Evolutionary conservation across 768 basidiomycete species (phyloP).

Genomic region (Gyrodon lividus): DNA sequence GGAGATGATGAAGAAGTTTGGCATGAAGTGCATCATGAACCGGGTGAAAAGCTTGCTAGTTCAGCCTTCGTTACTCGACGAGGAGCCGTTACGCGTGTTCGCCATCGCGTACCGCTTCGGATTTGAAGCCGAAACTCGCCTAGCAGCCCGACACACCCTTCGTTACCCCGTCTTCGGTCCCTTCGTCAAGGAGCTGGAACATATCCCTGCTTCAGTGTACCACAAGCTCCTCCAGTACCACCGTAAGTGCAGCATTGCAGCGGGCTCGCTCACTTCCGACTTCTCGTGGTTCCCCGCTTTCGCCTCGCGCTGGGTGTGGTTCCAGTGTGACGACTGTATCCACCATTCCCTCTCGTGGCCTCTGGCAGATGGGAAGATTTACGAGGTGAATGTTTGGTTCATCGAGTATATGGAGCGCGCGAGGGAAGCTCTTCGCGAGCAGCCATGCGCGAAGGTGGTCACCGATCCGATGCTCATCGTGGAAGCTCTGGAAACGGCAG

Average conservation of each 20-base stretch:
- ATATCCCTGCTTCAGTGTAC: conserved; percentile 37
- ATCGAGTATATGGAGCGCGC: conserved; percentile 36
- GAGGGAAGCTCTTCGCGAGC: conserved; percentile 29
- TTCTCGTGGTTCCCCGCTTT: conserved; percentile 38
- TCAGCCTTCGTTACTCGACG: conserved; percentile 24
- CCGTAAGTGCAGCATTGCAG: conserved; percentile 32
- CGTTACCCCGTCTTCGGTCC: conserved; percentile 34
- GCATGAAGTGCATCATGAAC: conserved; percentile 33
- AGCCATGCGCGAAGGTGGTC: conserved; percentile 31
- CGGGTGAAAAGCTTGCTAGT: conserved; percentile 30
- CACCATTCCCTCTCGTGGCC: conserved; percentile 35
- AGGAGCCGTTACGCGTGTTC: conserved; percentile 37
- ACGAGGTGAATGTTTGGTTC: conserved; percentile 35
- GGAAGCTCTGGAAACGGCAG: conserved; percentile 30
- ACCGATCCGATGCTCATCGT: conserved; percentile 30
- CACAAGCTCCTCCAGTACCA: conserved; percentile 38
- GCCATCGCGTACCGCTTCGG: conserved; percentile 40
- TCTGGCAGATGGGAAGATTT: conserved; percentile 34
- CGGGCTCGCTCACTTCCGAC: conserved; percentile 32
- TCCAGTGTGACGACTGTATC: conserved; percentile 39
- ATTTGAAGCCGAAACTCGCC: conserved; percentile 32
- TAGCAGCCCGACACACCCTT: conserved; percentile 37
- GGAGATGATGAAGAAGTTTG: conserved; percentile 39
- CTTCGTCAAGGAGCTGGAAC: conserved; percentile 36
- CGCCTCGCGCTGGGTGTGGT: conserved; percentile 38